Evolutionary conservation across 108 stramenopile species (phyloP), one percentile per base, ranked within the genome.

Genomic region (Skeletonema grethae): DNA sequence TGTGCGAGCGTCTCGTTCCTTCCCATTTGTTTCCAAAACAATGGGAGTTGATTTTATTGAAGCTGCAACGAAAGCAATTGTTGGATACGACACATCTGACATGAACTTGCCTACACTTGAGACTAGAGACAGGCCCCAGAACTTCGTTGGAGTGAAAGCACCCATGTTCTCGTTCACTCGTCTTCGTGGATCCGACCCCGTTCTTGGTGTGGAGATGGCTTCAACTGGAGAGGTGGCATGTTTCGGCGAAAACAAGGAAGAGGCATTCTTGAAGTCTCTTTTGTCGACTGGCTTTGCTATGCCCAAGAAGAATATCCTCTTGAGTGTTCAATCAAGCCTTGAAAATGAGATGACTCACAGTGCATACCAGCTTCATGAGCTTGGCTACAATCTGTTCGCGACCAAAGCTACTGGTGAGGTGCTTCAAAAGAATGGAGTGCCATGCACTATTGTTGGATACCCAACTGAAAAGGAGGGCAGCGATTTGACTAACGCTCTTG

Each of bases 1-100:
- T 83, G 86, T 99, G 34, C 91, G 98, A 61, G 98, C 98, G 6
- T 97, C 96, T 58, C 87, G 98, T 55, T 95, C 97, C 5, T 97
- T 98, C 88, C 98, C 98, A 31, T 99, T 99, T 79, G 97, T 98
- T n/a, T 96, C 95, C 70, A 99, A 98, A 86, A 98, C 98, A 3
- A 95, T 98, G 90, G 96, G 95, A 43, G 97, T 96, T 64, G 96
- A 99, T 72, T 99, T 95, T 77, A 98, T 98, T 77, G 93, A 93
- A 65, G 89, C 92, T 20, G 99, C 99, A 53, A 98, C 99, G 39
- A 93, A 86, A 58, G 95, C 94, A 41, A 96, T 98, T 72, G 84
- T 96, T 31, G 89, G 87, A 65, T 79, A 67, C 15, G 89, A 89
- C 66, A 88, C 95, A 20, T 83, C 80, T 43, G 95, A 89, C 73